Conservation (phyloP, 2,329 filamentous ascomycete genomes). For the Plenodomus tracheiphilus region DNA sequence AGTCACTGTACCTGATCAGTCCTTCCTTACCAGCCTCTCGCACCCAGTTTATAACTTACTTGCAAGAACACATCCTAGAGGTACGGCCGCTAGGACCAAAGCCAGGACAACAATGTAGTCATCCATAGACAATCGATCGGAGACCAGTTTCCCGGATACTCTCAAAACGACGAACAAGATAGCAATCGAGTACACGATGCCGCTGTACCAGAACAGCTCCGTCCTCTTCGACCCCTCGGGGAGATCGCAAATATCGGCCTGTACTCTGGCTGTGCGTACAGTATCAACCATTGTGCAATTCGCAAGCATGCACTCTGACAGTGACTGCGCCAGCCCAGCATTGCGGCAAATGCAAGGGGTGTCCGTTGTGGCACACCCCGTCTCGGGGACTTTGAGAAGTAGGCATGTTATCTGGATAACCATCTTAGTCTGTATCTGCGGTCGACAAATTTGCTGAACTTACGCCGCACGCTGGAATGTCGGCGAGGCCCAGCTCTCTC, state of each 20-base stretch:
- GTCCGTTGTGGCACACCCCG: conserved; percentile 19
- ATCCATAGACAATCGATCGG: conserved; percentile 19
- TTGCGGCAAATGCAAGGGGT: conserved; percentile 19
- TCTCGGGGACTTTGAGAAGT: conserved; percentile 12
- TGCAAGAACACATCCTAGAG: conserved; percentile 19
- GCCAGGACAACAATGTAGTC: conserved; percentile 23
- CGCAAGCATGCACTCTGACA: conserved; percentile 26
- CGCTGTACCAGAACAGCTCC: conserved; percentile 12
- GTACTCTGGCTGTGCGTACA: conserved; percentile 17
- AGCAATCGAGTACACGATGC: conserved; percentile 16
- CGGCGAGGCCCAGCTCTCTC: conserved; percentile 9
- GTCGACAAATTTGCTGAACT: background rate
- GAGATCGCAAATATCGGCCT: conserved; percentile 23
- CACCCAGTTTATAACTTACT: conserved; percentile 14
- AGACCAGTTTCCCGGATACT: conserved; percentile 16
- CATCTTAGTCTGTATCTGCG: background rate
- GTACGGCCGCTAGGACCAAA: conserved; percentile 19
- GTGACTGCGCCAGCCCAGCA: conserved; percentile 5
- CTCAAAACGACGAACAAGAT: conserved; percentile 16
- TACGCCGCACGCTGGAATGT: conserved; percentile 18
- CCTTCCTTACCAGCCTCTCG: background rate
- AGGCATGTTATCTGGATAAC: conserved; percentile 13
- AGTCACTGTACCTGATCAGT: conserved; percentile 19
- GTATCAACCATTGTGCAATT: conserved; percentile 34
- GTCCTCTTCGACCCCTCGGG: conserved; percentile 19